Percentiles rank a stretch among this genome's conserved stretches.
Conservation (phyloP, 2,329 filamentous ascomycete genomes). For the Chaetomium globosum region DNA sequence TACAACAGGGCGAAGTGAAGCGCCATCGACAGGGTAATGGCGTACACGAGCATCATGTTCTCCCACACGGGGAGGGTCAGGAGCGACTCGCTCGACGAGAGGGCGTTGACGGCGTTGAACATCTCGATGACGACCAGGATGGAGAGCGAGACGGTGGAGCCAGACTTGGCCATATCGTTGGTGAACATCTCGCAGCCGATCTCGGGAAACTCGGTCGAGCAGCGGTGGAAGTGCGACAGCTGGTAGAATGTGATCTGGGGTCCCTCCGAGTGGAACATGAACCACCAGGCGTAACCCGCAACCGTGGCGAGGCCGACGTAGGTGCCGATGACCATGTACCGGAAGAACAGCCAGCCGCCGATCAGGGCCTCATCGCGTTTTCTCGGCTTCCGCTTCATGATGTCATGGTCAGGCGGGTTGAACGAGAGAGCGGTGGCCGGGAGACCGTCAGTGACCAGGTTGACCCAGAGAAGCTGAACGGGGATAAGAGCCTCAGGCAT, state of each 20-base stretch:
- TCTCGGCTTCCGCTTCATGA: constrained; percentile 89
- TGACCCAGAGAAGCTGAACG: constrained; percentile 97
- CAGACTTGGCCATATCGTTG: constrained; percentile 82
- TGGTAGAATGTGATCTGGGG: constrained; percentile 92
- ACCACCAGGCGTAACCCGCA: constrained; percentile 99
- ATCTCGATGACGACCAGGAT: constrained; percentile 97
- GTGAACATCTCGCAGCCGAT: constrained; percentile 92
- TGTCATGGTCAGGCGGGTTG: constrained; percentile 97
- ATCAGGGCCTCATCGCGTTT: constrained; percentile 93
- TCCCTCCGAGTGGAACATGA: constrained; percentile 90
- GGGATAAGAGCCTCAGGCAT: constrained; percentile 98
- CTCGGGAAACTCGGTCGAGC: constrained; percentile 79
- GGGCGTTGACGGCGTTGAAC: constrained; percentile 98
- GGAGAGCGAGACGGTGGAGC: constrained; percentile 89
- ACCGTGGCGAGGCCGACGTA: constrained; percentile 96
- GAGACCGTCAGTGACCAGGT: constrained; percentile 94
- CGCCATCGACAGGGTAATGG: constrained; percentile 88
- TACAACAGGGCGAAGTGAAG: constrained; percentile 95
- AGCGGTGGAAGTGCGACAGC: constrained; percentile 90
- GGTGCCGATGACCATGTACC: constrained; percentile 92
- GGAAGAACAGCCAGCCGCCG: constrained; percentile 94
- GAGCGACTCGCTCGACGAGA: constrained; percentile 92
- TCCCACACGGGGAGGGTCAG: constrained; percentile 94
- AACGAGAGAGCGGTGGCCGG: constrained; percentile 95
- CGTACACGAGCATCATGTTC: constrained; percentile 98